Conservation (phyloP, 495 filamentous ascomycete species). For the Aspergillus nidulans region DNA sequence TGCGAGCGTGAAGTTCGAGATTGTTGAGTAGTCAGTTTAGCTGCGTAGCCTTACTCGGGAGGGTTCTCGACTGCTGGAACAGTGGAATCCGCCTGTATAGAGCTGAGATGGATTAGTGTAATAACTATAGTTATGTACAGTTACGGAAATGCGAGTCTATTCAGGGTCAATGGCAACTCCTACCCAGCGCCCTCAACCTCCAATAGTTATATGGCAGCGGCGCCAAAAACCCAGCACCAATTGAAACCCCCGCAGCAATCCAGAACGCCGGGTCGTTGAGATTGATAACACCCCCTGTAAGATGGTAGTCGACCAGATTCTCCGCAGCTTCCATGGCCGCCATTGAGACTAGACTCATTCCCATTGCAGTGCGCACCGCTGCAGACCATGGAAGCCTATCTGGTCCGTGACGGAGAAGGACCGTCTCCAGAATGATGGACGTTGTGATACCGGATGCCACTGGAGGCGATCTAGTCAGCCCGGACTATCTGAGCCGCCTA, state of each 20-base stretch:
- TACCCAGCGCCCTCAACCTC: slow-evolving; percentile 38
- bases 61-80: neutral
- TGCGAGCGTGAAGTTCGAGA: slow-evolving; percentile 20
- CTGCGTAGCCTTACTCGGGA: too few species aligned
- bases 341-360: slow-evolving; percentile 49
- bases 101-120: neutral
- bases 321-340: slow-evolving; percentile 43
- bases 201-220: slow-evolving; percentile 47
- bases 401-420: slow-evolving; percentile 35
- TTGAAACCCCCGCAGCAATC: slow-evolving; percentile 29
- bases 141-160: too few species aligned
- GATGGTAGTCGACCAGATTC: slow-evolving; percentile 44
- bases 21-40: slow-evolving; percentile 15
- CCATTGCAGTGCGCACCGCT: slow-evolving; percentile 40
- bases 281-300: slow-evolving; percentile 40
- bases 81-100: neutral
- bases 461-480: slow-evolving; percentile 10
- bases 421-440: slow-evolving; percentile 41
- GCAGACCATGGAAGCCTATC: slow-evolving; percentile 35
- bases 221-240: slow-evolving; percentile 39
- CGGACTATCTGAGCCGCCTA: neutral
- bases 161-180: slow-evolving; percentile 40
- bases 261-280: slow-evolving; percentile 34
- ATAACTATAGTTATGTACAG: neutral
- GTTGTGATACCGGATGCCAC: slow-evolving; percentile 42